Base-by-base conservation (phyloP, 495 filamentous ascomycete genomes). In the Penicillium maclennaniae region DNA sequence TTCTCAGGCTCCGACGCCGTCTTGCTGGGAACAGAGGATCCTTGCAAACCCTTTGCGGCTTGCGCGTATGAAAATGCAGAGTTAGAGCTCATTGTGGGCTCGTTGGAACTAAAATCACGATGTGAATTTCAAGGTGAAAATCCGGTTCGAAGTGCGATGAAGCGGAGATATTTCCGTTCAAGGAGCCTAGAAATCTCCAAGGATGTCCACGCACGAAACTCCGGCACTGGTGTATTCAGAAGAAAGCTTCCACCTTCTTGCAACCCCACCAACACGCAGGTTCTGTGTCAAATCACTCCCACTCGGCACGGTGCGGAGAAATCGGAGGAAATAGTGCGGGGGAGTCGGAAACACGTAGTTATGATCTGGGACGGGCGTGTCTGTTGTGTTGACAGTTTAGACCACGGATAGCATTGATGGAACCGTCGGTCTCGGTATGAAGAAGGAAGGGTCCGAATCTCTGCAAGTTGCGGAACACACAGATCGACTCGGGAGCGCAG, bases 61-160 rank as follows among this genome's bases (percentile, higher is more conserved):
- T 96, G 91, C 51, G 92, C 92, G 72, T 98, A 98, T 39, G 93
- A 96, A 70, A 96, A 95, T 49, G 68, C 67, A 59, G 73, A 40
- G n/a, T 40, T 40, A n/a, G 38, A 52, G 49, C 61, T 63, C 49
- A 56, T 54, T 19, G 49, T 55, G 52, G 47, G 47, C 27, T 59
- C 19, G 37, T 39, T 45, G 9, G 10, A 45, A 54, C 43, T 43
- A 51, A 54, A 58, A 50, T 55, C 41, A 55, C 54, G 46, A 15
- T 31, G 3, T 45, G 28, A 38, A 19, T 25, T 41, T 26, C 40
- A 34, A 31, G 37, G 37, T 42, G 43, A 52, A 58, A 46, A 17
- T 47, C 17, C 41, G 56, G 73, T 61, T 23, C 23, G 5, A 23
- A 23, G 23, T 67, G 52, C 66, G 68, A 60, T 44, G 60, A 62